These are phyloP conservation scores for Cercospora sp. DNA, from an alignment of 2,329 filamentous ascomycete genomes.

Conservation along the genomic window DNA sequence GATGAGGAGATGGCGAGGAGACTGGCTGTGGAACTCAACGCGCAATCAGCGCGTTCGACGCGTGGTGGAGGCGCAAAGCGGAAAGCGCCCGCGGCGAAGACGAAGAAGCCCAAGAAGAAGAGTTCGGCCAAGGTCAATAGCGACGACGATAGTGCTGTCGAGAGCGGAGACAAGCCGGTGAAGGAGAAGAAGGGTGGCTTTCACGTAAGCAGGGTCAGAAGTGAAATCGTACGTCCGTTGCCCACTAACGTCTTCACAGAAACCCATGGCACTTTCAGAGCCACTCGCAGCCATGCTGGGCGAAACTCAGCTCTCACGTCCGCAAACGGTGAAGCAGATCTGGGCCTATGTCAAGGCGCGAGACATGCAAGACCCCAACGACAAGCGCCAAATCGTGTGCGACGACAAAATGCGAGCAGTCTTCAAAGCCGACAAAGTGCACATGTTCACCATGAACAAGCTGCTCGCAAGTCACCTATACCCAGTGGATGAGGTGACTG, in stretches of 20 bases:
- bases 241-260: conserved; percentile 44
- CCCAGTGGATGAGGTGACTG: conserved; percentile 65
- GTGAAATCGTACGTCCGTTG: background rate
- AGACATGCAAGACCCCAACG: conserved; percentile 83
- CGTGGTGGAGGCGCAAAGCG: conserved; percentile 65
- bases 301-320: conserved; percentile 79
- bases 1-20: conserved; percentile 85
- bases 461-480: conserved; percentile 87
- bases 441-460: conserved; percentile 99
- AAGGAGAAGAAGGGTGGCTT: conserved; percentile 85
- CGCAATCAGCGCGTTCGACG: conserved; percentile 66
- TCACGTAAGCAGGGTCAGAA: conserved; percentile 58
- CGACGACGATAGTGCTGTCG: conserved; percentile 77
- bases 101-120: conserved; percentile 64
- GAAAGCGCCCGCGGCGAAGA: conserved; percentile 61
- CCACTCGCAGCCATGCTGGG: conserved; percentile 70
- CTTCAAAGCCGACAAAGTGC: conserved; percentile 85
- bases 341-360: conserved; percentile 93
- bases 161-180: conserved; percentile 49
- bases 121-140: conserved; percentile 69
- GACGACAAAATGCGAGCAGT: conserved; percentile 89
- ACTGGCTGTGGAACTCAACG: conserved; percentile 90
- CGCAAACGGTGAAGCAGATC: conserved; percentile 92
- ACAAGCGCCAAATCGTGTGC: conserved; percentile 90
- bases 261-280: conserved; percentile 73